A percentile compares a stretch with the other conserved stretches of the same genome.
phyloP scores from a whole-genome alignment of 2,329 filamentous ascomycete species.

The Claviceps sp. region DNA sequence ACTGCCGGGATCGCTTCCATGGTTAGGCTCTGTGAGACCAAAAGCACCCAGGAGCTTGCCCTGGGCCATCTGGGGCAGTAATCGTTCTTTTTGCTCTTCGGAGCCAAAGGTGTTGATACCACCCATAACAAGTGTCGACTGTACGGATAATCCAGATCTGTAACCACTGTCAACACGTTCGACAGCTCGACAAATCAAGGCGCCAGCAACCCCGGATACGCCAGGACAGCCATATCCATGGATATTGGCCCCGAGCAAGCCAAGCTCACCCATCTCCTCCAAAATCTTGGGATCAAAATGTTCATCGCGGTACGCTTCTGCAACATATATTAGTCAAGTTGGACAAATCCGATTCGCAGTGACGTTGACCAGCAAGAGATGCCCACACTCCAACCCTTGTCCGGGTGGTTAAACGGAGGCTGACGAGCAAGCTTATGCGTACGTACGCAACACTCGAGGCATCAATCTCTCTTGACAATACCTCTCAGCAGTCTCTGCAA shows the following conservation, averaged over 20 bases:
- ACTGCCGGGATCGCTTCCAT: constrained; percentile 79
- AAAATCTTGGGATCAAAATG: constrained; percentile 76
- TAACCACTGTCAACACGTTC: constrained; percentile 88
- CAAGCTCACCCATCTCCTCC: constrained; percentile 83
- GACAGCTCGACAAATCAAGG: constrained; percentile 78
- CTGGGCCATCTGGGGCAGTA: constrained; percentile 67
- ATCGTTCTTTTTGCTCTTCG: constrained; percentile 76
- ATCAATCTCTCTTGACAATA: constrained; percentile 87
- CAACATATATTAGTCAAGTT: constrained; percentile 1
- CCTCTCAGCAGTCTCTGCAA: constrained; percentile 78
- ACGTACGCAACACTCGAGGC: constrained; percentile 71
- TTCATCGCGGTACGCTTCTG: constrained; percentile 76
- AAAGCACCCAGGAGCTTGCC: constrained; percentile 76
- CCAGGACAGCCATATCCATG: constrained; percentile 82
- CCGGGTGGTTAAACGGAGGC: too few relatives aligned
- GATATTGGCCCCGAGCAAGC: constrained; percentile 76
- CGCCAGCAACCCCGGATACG: constrained; percentile 76
- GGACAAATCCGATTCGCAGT: constrained; percentile 1
- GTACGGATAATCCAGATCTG: constrained; percentile 84
- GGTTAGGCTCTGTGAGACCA: constrained; percentile 83
- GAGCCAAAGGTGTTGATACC: constrained; percentile 80
- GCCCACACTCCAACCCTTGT: too few relatives aligned
- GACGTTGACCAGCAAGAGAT: not conserved
- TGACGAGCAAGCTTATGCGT: too few relatives aligned
- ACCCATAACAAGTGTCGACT: constrained; percentile 87